Percentiles rank a stretch among this genome's conserved stretches.
Conservation (phyloP, 352 stramenopile species). For the Phytophthora quininea region DNA sequence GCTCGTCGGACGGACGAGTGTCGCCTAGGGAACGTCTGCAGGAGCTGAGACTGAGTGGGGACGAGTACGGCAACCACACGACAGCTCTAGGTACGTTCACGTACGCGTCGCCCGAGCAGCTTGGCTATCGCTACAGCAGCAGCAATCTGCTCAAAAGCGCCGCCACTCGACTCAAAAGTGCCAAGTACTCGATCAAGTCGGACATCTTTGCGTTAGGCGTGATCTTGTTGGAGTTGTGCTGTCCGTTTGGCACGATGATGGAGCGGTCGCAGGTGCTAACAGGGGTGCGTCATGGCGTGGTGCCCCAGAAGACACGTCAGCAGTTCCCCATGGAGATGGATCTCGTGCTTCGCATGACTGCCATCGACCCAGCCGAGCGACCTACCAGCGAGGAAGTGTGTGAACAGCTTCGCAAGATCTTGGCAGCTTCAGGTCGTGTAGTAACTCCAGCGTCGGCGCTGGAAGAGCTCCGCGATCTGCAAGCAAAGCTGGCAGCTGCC, state of each 20-base stretch:
- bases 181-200: conserved; percentile 84
- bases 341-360: conserved; percentile 79
- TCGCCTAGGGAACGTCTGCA: conserved; percentile 27
- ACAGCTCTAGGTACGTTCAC: conserved; percentile 84
- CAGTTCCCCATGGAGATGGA: conserved; percentile 74
- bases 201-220: conserved; percentile 86
- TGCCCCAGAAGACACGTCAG: conserved; percentile 69
- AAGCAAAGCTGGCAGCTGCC: conserved; percentile 56
- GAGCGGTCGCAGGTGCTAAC: conserved; percentile 85
- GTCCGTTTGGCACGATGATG: conserved; percentile 87
- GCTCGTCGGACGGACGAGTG: conserved; percentile 13
- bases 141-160: conserved; percentile 45
- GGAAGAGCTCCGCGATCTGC: conserved; percentile 70
- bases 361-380: conserved; percentile 70
- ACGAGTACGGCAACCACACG: conserved; percentile 64
- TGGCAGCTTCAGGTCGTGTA: conserved; percentile 37
- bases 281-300: conserved; percentile 78
- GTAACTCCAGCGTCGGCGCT: conserved; percentile 54
- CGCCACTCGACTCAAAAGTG: conserved; percentile 63
- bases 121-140: conserved; percentile 63
- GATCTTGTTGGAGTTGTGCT: conserved; percentile 86
- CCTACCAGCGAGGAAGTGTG: conserved; percentile 63
- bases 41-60: conserved; percentile 28
- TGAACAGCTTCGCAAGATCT: conserved; percentile 54
- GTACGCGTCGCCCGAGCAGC: conserved; percentile 88